phyloP scores from a whole-genome alignment of 176 grass and related monocot species.

The Typha latifolia region DNA sequence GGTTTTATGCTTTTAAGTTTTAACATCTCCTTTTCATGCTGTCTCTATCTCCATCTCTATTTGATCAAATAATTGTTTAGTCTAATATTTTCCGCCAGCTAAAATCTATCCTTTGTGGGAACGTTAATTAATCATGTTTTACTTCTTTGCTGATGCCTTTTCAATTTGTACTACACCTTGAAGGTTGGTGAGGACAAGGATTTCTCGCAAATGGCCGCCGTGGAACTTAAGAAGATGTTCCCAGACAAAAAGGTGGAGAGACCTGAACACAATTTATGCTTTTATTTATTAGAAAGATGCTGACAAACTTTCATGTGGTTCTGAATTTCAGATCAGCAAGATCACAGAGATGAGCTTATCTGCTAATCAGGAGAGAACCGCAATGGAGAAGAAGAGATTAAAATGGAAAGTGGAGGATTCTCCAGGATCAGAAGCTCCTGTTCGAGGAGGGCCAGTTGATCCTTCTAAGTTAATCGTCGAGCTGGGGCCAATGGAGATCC shows the following conservation, averaged over 20 bases:
- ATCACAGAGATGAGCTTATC: conserved; percentile 69
- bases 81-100: background rate
- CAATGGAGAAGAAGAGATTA: conserved; percentile 88
- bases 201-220: conserved; percentile 54
- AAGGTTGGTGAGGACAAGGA: conserved; percentile 73
- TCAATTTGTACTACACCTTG: background rate
- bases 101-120: background rate
- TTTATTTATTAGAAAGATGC: background rate
- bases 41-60: too few species aligned
- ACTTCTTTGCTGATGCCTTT: conserved; percentile 8
- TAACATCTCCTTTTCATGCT: background rate
- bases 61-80: too few species aligned
- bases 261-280: background rate
- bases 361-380: conserved; percentile 62
- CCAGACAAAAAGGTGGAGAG: conserved; percentile 59
- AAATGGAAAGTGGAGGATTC: conserved; percentile 62
- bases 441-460: conserved; percentile 54
- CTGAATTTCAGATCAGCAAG: conserved; percentile 42
- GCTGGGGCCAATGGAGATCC: conserved; percentile 88
- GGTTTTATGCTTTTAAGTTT: conserved; percentile 22
- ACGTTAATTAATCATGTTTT: background rate
- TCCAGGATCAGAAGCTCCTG: conserved; percentile 22
- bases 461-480: conserved; percentile 43
- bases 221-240: conserved; percentile 79
- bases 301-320: background rate